Evolutionary conservation across 352 stramenopile species (phyloP).

Genomic region (Globisporangium middletonii): DNA sequence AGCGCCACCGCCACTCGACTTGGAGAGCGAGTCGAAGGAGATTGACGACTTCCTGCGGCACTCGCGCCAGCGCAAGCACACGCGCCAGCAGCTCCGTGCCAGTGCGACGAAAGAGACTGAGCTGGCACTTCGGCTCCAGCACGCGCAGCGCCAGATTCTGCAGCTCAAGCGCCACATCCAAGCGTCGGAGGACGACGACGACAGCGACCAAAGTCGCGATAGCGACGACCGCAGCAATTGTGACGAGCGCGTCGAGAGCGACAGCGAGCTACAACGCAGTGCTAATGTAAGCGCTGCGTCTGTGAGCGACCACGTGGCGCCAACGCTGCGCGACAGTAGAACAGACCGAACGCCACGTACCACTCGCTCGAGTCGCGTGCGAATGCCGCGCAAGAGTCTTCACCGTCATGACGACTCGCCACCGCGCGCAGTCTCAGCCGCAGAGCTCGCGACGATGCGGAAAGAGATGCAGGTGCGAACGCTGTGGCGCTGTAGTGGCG

Average conservation of each 20-base stretch:
- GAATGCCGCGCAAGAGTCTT: not conserved
- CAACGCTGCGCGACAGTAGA: not conserved
- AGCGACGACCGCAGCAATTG: not conserved
- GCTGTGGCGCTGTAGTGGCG: not conserved
- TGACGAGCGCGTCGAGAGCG: not conserved
- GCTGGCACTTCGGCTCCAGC: slow-evolving; percentile 56
- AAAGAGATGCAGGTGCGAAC: slow-evolving; percentile 47
- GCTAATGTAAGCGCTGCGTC: not conserved
- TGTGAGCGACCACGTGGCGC: not conserved
- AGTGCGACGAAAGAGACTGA: slow-evolving; percentile 52
- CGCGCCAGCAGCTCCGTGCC: slow-evolving; percentile 24
- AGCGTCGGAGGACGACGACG: slow-evolving; percentile 5
- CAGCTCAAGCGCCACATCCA: slow-evolving; percentile 63
- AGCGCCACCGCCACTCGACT: slow-evolving; percentile 20
- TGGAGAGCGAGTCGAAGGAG: slow-evolving; percentile 44
- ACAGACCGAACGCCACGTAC: not conserved
- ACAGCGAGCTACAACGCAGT: not conserved
- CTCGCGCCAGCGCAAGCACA: slow-evolving; percentile 25
- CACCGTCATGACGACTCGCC: not conserved
- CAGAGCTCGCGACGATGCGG: slow-evolving; percentile 22
- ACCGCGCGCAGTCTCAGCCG: not conserved
- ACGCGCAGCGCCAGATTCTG: slow-evolving; percentile 64
- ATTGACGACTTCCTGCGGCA: slow-evolving; percentile 50
- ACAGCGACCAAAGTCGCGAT: not conserved
- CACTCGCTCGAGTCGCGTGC: not conserved